Evolutionary conservation across 495 filamentous ascomycete species (phyloP).

Genomic region (Rhizodiscina lignyota): DNA sequence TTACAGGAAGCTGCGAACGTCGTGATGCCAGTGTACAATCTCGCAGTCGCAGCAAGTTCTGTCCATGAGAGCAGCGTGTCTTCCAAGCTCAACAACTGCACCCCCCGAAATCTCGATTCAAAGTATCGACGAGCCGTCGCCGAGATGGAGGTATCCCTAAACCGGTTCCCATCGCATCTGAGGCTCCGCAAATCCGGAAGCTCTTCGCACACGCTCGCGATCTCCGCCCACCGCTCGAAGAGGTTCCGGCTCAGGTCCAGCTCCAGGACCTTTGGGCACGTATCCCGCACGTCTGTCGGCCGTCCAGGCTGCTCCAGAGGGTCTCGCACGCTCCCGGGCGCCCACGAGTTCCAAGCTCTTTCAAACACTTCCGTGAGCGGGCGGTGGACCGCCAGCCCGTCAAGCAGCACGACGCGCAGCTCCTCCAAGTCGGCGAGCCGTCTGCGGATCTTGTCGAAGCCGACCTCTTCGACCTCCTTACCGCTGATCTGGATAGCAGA

Average conservation of each 20-base stretch:
- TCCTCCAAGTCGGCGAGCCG: conserved; percentile 63
- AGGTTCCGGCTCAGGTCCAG: conserved; percentile 80
- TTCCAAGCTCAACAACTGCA: conserved; percentile 57
- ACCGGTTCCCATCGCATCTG: conserved; percentile 54
- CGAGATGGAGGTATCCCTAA: conserved; percentile 30
- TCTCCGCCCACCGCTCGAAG: conserved; percentile 45
- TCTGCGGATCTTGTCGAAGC: conserved; percentile 80
- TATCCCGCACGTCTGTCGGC: conserved; percentile 8
- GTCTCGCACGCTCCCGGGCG: conserved; percentile 2
- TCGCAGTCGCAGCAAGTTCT: conserved; percentile 32
- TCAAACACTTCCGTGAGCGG: conserved; percentile 22
- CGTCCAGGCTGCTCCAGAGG: too few species aligned
- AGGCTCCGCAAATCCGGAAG: conserved; percentile 45
- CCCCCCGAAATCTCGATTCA: conserved; percentile 32
- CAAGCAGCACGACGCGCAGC: conserved; percentile 65
- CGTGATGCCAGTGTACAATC: conserved; percentile 40
- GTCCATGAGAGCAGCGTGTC: conserved; percentile 58
- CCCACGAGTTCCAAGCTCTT: conserved; percentile 1
- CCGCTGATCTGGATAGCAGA: conserved; percentile 49
- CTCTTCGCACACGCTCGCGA: conserved; percentile 51
- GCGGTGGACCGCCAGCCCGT: conserved; percentile 45
- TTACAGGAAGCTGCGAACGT: conserved; percentile 42
- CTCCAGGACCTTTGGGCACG: conserved; percentile 47
- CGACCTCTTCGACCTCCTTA: conserved; percentile 87
- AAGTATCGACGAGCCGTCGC: conserved; percentile 15